phyloP scores from a whole-genome alignment of 2,329 filamentous ascomycete species.

The Calonectria naviculata region DNA sequence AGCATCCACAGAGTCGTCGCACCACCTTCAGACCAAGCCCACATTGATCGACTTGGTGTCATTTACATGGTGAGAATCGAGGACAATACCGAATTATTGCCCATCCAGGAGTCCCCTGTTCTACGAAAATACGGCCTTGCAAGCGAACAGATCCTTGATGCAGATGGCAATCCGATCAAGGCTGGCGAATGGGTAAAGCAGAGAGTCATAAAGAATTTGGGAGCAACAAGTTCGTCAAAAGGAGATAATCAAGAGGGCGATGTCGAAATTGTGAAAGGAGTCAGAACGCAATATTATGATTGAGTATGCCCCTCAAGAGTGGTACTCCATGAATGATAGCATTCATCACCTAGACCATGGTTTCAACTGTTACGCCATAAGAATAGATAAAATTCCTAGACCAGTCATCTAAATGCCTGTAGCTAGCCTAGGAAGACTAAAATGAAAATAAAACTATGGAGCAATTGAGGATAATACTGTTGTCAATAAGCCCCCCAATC shows the following conservation, averaged over 20 bases:
- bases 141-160: not conserved
- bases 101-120: not conserved
- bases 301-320: not conserved
- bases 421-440: too few relatives aligned
- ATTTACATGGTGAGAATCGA: not conserved
- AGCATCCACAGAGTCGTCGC: slow-evolving; percentile 45
- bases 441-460: too few relatives aligned
- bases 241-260: not conserved
- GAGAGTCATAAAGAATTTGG: not conserved
- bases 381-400: too few relatives aligned
- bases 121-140: not conserved
- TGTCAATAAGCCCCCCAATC: too few relatives aligned
- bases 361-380: too few relatives aligned
- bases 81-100: not conserved
- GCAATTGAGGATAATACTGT: too few relatives aligned
- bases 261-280: not conserved
- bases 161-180: not conserved
- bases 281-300: not conserved
- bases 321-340: too few relatives aligned
- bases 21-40: slow-evolving; percentile 11
- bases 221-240: not conserved
- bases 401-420: too few relatives aligned
- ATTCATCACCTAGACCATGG: too few relatives aligned
- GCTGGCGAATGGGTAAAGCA: not conserved
- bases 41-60: not conserved